Base-by-base conservation (phyloP, 1,284 basidiomycete species). In the Fistulinella cinereoalba region DNA sequence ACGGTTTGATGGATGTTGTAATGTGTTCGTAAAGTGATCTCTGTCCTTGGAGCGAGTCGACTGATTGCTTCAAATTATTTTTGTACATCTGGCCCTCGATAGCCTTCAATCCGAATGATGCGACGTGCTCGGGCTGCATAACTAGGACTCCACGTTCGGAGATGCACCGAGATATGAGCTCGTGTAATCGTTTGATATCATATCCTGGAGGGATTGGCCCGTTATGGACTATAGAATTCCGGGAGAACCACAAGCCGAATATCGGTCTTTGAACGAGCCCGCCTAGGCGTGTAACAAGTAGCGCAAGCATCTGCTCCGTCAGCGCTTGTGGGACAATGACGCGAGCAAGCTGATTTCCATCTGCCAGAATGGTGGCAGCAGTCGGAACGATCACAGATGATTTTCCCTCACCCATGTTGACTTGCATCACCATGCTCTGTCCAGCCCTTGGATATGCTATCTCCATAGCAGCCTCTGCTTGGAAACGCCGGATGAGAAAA, bases 331-430 rank as follows among this genome's bases (percentile, higher is more conserved):
- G 66, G 13, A 76, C 71, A 3, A 79, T 56, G 8, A 80, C 69
- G 10, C 79, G 67, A 4, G 73, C 70, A 3, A 80, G 63, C 13
- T 62, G 70, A 3, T 60, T 32, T 1, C 72, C 67, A 52, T 79
- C 59, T 0, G 79, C 72, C 4, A 79, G 58, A 19, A 65, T 49
- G 1, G 66, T 57, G 0, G 69, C 61, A 18, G 68, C 62, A 15
- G 79, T 60, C 1, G 78, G 77, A 0, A 74, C 65, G 23, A 80
- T 80, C 5, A 79, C 78, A 0, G 75, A 74, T 1, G 77, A 73
- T 50, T 80, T 80, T 4, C 79, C 79, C 51, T 80, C 78, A 1
- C 78, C 78, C 79, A 81, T 80, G 37, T 80, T 79, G 16, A 81
- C 69, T 45, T 81, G 79, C 27, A 76, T 61, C 4, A 68, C 55